A percentile compares a stretch with the other conserved stretches of the same genome.
phyloP scores from a whole-genome alignment of 352 stramenopile species.

The Blastocystis sp. region DNA sequence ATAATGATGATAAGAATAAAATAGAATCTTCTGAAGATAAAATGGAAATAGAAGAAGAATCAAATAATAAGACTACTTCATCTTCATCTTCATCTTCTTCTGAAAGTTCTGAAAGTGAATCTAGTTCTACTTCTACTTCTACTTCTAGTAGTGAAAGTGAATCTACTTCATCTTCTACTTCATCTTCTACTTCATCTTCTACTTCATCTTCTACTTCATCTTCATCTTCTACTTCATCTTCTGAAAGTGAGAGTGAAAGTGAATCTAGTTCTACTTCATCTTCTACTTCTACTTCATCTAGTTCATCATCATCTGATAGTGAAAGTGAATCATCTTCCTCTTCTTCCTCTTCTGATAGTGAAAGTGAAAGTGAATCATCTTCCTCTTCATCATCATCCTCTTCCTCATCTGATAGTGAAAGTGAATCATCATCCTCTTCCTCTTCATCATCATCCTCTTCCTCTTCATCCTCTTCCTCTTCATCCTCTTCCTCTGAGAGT shows the following conservation, averaged over 20 bases:
- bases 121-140: conserved; percentile 26
- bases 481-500: not conserved
- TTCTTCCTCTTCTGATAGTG: no score
- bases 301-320: no score
- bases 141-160: conserved; percentile 36
- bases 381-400: no score
- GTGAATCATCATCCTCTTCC: no score
- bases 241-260: conserved; percentile 44
- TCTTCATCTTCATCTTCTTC: conserved; percentile 33
- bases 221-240: conserved; percentile 42
- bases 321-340: no score
- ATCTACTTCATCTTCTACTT: conserved; percentile 41
- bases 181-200: conserved; percentile 38
- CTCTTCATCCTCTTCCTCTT: not conserved
- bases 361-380: no score
- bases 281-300: no score
- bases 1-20: conserved; percentile 16
- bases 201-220: not conserved
- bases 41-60: conserved; percentile 42
- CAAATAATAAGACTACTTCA: conserved; percentile 34
- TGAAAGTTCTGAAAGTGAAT: conserved; percentile 42
- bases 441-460: no score
- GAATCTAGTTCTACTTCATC: not conserved
- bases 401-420: no score
- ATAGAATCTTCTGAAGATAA: not conserved